A percentile compares a stretch with the other conserved stretches of the same genome.
phyloP scores from a whole-genome alignment of 169 alveolate genomes.

The Plasmodium cynomolgi region DNA sequence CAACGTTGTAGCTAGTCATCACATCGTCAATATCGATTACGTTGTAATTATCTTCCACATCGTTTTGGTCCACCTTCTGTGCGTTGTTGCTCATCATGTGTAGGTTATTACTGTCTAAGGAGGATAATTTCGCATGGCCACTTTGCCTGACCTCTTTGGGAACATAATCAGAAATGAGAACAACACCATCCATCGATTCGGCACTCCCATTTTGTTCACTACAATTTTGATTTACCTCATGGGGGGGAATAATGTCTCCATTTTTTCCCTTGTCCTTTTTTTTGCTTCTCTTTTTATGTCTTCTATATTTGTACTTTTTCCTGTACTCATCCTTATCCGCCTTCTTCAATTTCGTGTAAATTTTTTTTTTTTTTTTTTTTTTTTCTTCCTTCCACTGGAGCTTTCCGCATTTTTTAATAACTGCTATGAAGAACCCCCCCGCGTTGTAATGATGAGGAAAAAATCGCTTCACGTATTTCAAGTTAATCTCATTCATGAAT shows the following conservation, averaged over 20 bases:
- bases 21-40: background rate
- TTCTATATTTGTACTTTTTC: slow-evolving; percentile 48
- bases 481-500: slow-evolving; percentile 75
- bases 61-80: background rate
- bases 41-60: background rate
- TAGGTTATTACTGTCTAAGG: background rate
- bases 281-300: slow-evolving; percentile 18
- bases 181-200: background rate
- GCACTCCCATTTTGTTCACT: background rate
- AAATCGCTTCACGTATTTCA: slow-evolving; percentile 89
- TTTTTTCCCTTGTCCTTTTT: slow-evolving; percentile 11
- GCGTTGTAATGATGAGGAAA: slow-evolving; percentile 96
- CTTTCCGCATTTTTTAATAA: slow-evolving; percentile 49
- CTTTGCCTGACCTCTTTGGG: background rate
- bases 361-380: slow-evolving; percentile 26
- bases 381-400: slow-evolving; percentile 65
- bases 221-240: background rate
- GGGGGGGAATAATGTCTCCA: background rate
- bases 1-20: background rate
- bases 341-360: background rate
- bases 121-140: background rate
- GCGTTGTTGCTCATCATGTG: background rate
- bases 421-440: slow-evolving; percentile 95
- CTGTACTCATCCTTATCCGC: slow-evolving; percentile 1
- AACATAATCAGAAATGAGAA: background rate